Evolutionary conservation across 1,284 basidiomycete species (phyloP).

Genomic region (Mixia osmundae): DNA sequence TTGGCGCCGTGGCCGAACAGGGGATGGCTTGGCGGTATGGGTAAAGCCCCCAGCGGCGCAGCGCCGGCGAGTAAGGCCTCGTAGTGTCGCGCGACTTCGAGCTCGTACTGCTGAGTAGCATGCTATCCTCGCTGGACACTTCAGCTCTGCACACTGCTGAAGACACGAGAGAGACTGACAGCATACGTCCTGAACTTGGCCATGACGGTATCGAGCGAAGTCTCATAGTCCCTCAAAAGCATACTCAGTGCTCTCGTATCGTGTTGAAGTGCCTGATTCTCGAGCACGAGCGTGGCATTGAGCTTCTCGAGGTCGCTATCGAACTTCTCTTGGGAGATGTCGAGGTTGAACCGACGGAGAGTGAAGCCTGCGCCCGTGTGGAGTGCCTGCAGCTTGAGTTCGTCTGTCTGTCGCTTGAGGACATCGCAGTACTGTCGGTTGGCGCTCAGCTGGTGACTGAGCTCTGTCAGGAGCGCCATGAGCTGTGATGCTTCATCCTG

Average conservation of each 20-base stretch:
- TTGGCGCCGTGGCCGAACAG: background rate
- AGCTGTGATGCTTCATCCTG: too few species aligned
- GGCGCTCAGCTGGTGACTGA: slow-evolving; percentile 53
- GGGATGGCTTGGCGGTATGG: background rate
- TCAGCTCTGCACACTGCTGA: background rate
- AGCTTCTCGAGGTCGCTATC: slow-evolving; percentile 74
- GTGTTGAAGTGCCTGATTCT: slow-evolving; percentile 73
- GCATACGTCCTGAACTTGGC: slow-evolving; percentile 77
- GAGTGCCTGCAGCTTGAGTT: slow-evolving; percentile 73
- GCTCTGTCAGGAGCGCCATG: slow-evolving; percentile 15
- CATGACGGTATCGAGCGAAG: slow-evolving; percentile 89
- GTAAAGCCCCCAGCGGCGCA: background rate
- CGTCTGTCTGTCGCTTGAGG: slow-evolving; percentile 45
- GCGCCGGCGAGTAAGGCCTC: slow-evolving; percentile 43
- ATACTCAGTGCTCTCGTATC: slow-evolving; percentile 82
- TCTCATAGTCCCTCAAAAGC: slow-evolving; percentile 81
- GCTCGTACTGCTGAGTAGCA: slow-evolving; percentile 75
- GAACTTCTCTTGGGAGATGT: slow-evolving; percentile 78
- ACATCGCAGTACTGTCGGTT: slow-evolving; percentile 56
- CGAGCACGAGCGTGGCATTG: slow-evolving; percentile 72
- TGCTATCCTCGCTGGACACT: slow-evolving; percentile 29
- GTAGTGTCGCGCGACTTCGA: slow-evolving; percentile 73
- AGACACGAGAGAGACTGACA: slow-evolving; percentile 32
- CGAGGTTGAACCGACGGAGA: slow-evolving; percentile 73
- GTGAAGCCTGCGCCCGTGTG: slow-evolving; percentile 55